Percentiles rank a stretch among this genome's conserved stretches.
These are phyloP conservation scores for Apiospora malaysiana DNA, from an alignment of 2,329 filamentous ascomycete genomes.

Conservation along the genomic window DNA sequence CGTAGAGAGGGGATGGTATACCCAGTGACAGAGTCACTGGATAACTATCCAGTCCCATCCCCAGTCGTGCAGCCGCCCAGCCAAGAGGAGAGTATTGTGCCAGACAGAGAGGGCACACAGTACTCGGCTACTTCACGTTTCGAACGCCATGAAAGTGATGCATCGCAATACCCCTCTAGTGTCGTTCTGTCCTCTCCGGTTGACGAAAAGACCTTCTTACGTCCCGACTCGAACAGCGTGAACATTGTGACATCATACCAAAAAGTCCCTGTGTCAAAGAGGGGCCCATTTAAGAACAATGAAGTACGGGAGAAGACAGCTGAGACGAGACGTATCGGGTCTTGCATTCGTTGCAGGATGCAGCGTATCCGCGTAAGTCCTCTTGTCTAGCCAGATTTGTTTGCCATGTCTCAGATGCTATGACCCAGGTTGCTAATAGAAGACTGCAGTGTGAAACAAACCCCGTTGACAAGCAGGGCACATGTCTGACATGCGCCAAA, in stretches of 20 bases:
- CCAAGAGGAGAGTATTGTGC: not conserved
- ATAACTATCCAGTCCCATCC: constrained; percentile 32
- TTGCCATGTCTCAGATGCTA: not conserved
- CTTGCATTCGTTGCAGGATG: constrained; percentile 66
- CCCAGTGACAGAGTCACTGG: constrained; percentile 33
- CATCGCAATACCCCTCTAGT: constrained; percentile 30
- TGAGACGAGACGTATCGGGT: constrained; percentile 61
- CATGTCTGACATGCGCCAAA: constrained; percentile 61
- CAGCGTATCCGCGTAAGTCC: constrained; percentile 64
- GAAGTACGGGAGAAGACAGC: constrained; percentile 59
- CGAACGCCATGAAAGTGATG: constrained; percentile 12
- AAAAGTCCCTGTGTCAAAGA: constrained; percentile 45
- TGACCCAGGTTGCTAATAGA: not conserved
- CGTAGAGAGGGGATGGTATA: constrained; percentile 50
- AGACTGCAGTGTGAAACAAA: constrained; percentile 57
- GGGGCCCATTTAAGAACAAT: constrained; percentile 62
- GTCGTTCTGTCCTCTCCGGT: constrained; percentile 27
- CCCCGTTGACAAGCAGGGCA: constrained; percentile 50
- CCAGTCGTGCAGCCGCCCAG: constrained; percentile 13
- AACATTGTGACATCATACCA: constrained; percentile 41
- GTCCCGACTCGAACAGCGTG: constrained; percentile 26
- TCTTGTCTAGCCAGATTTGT: not conserved
- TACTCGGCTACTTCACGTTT: not conserved
- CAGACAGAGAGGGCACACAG: not conserved
- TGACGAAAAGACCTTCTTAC: constrained; percentile 26